These are phyloP conservation scores for Myrica gale DNA, from an alignment of 306 rosid genomes.

Conservation along the genomic window DNA sequence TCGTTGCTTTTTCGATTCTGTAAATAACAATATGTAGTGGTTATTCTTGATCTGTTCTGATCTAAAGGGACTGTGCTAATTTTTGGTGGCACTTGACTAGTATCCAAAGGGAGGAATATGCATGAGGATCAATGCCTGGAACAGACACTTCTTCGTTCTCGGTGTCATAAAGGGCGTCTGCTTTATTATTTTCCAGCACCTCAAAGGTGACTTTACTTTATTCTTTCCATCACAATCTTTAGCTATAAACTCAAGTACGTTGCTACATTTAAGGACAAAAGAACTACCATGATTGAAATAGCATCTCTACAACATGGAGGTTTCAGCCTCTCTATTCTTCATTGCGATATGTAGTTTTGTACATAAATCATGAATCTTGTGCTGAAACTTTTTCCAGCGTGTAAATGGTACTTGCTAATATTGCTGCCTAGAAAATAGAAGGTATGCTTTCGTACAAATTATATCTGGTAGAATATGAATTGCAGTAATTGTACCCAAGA, in stretches of 20 bases:
- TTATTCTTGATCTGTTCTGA: constrained; percentile 14
- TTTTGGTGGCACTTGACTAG: constrained; percentile 45
- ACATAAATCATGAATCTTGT: neutral
- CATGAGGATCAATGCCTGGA: constrained; percentile 69
- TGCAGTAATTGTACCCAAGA: constrained; percentile 51
- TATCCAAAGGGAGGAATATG: constrained; percentile 58
- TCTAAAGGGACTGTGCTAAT: constrained; percentile 13
- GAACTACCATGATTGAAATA: neutral
- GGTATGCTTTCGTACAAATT: neutral
- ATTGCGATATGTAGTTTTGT: neutral
- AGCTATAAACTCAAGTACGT: too few species aligned
- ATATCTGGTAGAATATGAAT: constrained; percentile 30
- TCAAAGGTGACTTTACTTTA: constrained; percentile 48
- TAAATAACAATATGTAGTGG: constrained; percentile 4
- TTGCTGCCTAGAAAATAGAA: constrained; percentile 4
- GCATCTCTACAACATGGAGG: neutral
- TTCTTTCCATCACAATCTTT: constrained; percentile 7
- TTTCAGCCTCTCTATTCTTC: neutral
- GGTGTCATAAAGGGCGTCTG: constrained; percentile 94
- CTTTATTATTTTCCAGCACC: constrained; percentile 86
- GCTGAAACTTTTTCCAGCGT: constrained; percentile 4
- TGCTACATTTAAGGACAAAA: neutral
- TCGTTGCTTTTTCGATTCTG: neutral
- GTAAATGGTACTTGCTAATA: neutral
- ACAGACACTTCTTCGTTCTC: constrained; percentile 64